phyloP scores from a whole-genome alignment of 1,139 yeast genomes.

The Taphrina betulina region DNA sequence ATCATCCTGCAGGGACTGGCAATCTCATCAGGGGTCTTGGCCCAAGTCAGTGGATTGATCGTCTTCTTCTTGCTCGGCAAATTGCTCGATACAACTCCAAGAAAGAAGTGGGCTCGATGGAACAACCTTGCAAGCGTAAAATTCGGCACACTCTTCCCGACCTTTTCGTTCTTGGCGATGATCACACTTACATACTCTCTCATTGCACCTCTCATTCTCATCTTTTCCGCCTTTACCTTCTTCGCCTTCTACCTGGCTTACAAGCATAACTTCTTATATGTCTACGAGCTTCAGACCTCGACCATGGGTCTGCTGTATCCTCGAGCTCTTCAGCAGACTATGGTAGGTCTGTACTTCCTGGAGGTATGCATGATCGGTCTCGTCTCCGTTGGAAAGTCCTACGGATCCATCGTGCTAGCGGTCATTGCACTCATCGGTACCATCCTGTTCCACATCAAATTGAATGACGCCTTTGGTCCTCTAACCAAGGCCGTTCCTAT shows the following conservation, averaged over 20 bases:
- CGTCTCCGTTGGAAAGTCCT: slow-evolving; percentile 85
- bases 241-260: slow-evolving; percentile 72
- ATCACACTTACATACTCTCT: slow-evolving; percentile 76
- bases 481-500: slow-evolving; percentile 69
- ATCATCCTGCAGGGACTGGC: slow-evolving; percentile 82
- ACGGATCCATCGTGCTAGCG: slow-evolving; percentile 88
- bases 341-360: slow-evolving; percentile 83
- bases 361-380: slow-evolving; percentile 82
- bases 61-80: slow-evolving; percentile 68
- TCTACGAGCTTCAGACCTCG: slow-evolving; percentile 63
- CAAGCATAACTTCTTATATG: slow-evolving; percentile 75
- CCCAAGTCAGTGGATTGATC: slow-evolving; percentile 73
- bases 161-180: slow-evolving; percentile 57
- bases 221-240: slow-evolving; percentile 70
- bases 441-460: slow-evolving; percentile 60
- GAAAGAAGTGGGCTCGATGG: slow-evolving; percentile 80
- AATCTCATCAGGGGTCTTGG: slow-evolving; percentile 72
- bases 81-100: slow-evolving; percentile 73
- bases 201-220: slow-evolving; percentile 73
- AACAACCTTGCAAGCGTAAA: slow-evolving; percentile 59
- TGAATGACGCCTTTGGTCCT: slow-evolving; percentile 64
- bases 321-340: slow-evolving; percentile 79
- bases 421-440: slow-evolving; percentile 65
- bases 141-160: slow-evolving; percentile 91
- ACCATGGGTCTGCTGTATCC: slow-evolving; percentile 85